Conservation (phyloP, 2,329 filamentous ascomycete species). For the Fusarium pseudonygamai region DNA sequence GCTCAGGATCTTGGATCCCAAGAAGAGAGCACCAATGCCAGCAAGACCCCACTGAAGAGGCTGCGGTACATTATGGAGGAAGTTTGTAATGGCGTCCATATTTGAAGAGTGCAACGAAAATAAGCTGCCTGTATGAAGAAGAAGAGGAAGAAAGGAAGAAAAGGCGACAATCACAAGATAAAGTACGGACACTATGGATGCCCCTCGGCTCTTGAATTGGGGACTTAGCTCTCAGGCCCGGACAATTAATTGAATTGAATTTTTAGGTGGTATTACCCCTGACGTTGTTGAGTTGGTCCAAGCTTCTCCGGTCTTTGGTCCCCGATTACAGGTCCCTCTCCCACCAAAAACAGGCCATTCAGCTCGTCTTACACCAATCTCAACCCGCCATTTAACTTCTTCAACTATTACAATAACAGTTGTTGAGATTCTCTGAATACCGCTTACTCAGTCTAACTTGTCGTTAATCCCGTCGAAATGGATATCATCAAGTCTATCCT, state of each 20-base stretch:
- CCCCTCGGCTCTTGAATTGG: conserved; percentile 36
- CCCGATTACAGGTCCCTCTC: conserved; percentile 20
- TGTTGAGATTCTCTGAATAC: conserved; percentile 8
- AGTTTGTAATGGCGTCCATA: conserved; percentile 45
- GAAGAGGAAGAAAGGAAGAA: background rate
- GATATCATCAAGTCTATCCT: conserved; percentile 56
- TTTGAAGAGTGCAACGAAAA: background rate
- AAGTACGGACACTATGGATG: conserved; percentile 6
- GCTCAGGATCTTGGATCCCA: conserved; percentile 66
- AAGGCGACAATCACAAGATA: conserved; percentile 11
- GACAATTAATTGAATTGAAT: conserved; percentile 13
- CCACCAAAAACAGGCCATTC: conserved; percentile 30
- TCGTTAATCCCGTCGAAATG: conserved; percentile 47
- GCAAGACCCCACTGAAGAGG: conserved; percentile 57
- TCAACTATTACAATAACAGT: background rate
- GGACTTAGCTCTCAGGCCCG: conserved; percentile 11
- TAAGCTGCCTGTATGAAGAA: background rate
- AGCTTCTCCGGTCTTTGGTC: conserved; percentile 33
- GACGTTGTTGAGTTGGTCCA: conserved; percentile 45
- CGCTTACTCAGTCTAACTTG: background rate
- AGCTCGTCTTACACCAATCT: background rate
- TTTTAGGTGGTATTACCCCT: conserved; percentile 35
- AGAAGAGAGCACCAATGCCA: conserved; percentile 66
- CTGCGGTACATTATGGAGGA: conserved; percentile 53
- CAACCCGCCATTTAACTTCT: background rate